Percentiles rank a stretch among this genome's conserved stretches.
phyloP scores from a whole-genome alignment of 192 early-diverging fungal species.

The Coemansia sp. region DNA sequence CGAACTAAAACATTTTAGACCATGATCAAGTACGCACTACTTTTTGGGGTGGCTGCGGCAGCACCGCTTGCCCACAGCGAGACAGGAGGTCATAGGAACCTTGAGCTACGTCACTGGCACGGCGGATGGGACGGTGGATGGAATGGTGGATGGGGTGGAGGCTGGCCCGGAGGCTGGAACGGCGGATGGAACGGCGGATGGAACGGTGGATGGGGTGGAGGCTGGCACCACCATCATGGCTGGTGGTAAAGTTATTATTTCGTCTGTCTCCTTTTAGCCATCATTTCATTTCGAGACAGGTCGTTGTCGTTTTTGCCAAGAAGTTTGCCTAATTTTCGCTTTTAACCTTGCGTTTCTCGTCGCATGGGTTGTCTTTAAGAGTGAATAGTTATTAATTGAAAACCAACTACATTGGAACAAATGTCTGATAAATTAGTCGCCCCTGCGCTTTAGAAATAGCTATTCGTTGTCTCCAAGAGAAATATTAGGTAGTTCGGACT shows the following conservation, averaged over 20 bases:
- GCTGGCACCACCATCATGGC: not conserved
- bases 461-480: not conserved
- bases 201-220: not conserved
- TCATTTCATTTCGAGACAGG: too few relatives aligned
- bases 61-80: not conserved
- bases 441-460: not conserved
- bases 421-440: not conserved
- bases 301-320: too few relatives aligned
- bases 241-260: too few relatives aligned
- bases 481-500: slow-evolving; percentile 1
- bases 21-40: slow-evolving; percentile 1
- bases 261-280: too few relatives aligned
- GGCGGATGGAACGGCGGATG: not conserved
- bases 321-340: not conserved
- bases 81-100: not conserved
- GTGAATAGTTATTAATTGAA: not conserved
- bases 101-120: not conserved
- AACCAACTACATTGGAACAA: not conserved
- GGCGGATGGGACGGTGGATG: not conserved
- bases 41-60: not conserved
- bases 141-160: not conserved
- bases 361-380: not conserved
- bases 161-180: not conserved
- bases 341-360: not conserved
- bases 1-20: too few relatives aligned